phyloP scores from a whole-genome alignment of 176 grass and related monocot genomes.

The bread wheat (Triticum aestivum) region IWGSC_CS_RefSeq_v2.1 NC_057814.1:465690577-465691076 shows the following conservation, averaged over 20 bases:
- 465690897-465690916: constrained; percentile 78
- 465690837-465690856: constrained; percentile 77
- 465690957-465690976: background rate
- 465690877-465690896: constrained; percentile 63
- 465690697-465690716: background rate
- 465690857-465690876: constrained; percentile 82
- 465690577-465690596: background rate
- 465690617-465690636: background rate
- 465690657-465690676: background rate
- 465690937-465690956: background rate
- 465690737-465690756: background rate
- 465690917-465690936: constrained; percentile 78
- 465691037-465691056: background rate
- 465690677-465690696: background rate
- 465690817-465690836: constrained; percentile 89
- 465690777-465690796: constrained; percentile 77
- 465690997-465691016: background rate
- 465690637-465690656: background rate
- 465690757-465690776: constrained; percentile 44
- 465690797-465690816: constrained; percentile 81
- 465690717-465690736: background rate
- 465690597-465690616: background rate
- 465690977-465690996: background rate
- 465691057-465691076: background rate
- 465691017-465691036: background rate